A percentile compares a stretch with the other conserved stretches of the same genome.
These are phyloP conservation scores for Stachybotrys echinatus DNA, from an alignment of 2,329 filamentous ascomycete genomes.

Conservation along the genomic window DNA sequence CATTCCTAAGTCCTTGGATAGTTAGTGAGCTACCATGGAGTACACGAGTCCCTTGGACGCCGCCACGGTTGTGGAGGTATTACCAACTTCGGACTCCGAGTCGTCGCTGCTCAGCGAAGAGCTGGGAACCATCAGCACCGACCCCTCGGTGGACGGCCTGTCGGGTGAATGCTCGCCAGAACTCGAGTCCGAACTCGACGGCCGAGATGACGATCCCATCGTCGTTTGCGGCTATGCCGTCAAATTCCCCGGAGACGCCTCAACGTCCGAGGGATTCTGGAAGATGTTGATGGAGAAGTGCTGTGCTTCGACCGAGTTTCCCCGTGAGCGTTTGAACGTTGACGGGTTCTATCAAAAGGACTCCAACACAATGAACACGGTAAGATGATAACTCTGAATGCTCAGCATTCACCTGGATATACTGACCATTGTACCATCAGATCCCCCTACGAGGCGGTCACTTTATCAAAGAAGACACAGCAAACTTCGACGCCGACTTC, in stretches of 20 bases:
- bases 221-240: constrained; percentile 2
- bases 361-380: no score
- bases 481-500: constrained; percentile 11
- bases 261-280: constrained; percentile 2
- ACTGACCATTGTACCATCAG: background rate
- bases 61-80: no score
- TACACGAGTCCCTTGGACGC: no score
- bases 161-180: no score
- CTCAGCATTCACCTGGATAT: background rate
- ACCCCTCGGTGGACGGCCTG: no score
- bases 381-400: background rate
- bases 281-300: constrained; percentile 2
- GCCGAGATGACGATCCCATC: background rate
- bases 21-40: no score
- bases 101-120: no score
- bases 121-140: no score
- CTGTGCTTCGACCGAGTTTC: constrained; percentile 1
- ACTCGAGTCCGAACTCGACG: background rate
- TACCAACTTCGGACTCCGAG: no score
- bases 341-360: constrained; percentile 1
- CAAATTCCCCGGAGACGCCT: constrained; percentile 3
- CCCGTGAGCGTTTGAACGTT: background rate
- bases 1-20: no score
- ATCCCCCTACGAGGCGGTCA: background rate
- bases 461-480: constrained; percentile 5